Conservation (phyloP, 139 green algal genomes). For the Chlorella sp. region DNA sequence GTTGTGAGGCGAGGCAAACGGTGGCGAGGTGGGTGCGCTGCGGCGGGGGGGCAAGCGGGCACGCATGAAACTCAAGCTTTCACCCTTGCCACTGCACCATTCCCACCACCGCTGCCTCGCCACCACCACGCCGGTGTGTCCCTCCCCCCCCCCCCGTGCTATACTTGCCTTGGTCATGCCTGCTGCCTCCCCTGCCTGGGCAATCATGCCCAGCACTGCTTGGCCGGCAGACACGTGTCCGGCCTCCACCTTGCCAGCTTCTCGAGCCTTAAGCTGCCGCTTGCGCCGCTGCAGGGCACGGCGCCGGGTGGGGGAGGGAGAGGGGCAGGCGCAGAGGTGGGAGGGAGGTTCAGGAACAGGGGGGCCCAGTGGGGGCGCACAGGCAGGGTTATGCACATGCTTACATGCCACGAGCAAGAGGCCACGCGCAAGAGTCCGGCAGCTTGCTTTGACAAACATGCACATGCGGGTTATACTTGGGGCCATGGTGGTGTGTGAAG, state of each 20-base stretch:
- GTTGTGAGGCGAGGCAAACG: background rate
- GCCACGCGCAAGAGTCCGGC: no score
- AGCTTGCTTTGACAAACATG: no score
- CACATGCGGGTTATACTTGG: no score
- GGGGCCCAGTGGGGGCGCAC: background rate
- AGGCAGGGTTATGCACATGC: background rate
- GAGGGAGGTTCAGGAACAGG: background rate
- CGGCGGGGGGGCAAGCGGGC: background rate
- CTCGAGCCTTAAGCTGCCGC: slow-evolving; percentile 39
- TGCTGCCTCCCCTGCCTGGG: slow-evolving; percentile 2
- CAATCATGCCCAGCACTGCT: slow-evolving; percentile 43
- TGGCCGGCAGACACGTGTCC: slow-evolving; percentile 37
- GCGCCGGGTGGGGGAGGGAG: background rate
- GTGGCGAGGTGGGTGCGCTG: background rate
- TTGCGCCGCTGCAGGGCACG: slow-evolving; percentile 43
- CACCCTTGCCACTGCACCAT: background rate
- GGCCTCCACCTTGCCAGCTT: slow-evolving; percentile 42
- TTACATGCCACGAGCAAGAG: no score
- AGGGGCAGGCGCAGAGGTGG: background rate
- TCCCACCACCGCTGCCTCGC: background rate
- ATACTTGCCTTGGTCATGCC: background rate
- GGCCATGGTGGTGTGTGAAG: no score
- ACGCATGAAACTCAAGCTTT: background rate
- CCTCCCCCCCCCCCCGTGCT: background rate
- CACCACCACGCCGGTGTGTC: background rate